Base-by-base conservation (phyloP, 768 basidiomycete species). In the Leccinum subgranulosum region DNA sequence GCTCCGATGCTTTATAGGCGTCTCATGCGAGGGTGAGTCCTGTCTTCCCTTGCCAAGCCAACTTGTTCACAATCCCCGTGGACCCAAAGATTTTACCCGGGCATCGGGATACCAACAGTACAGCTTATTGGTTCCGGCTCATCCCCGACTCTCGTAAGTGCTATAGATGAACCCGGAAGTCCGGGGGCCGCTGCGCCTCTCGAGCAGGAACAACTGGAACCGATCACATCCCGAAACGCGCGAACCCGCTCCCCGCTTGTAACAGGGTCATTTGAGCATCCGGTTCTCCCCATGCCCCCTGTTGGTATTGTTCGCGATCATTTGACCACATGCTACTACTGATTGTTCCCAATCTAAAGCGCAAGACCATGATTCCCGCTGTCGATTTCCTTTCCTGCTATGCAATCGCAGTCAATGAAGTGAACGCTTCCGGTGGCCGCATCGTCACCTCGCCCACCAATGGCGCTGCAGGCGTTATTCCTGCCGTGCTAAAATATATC, bases 401-500 rank as follows among this genome's bases (percentile, higher is more conserved):
- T 72, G 95, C 94, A 3, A 95, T 94, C 54, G 92, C 92, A 17
- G 93, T 94, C 12, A 96, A 96, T 66, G 95, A 97, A 70, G 94
- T 96, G 12, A 97, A 96, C 66, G 94, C 94, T 4, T 81, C 84
- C 29, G 94, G 95, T 0, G 95, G 95, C 0, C 81, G 95, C 31
- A 96, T 98, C 53, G 95, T 98, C 48, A 98, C 95, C 2, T 90
- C 91, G 6, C 95, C 92, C 3, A 95, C 94, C 6, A 94, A 94
- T 67, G 95, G 95, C 46, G 93, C 94, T 0, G 89, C 90, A 10
- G 96, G 95, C 7, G 90, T 98, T 46, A 96, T 98, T 53, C 96
- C 95, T 21, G 88, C 88, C 9, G 91, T 93, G 21, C 75, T 96
- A 58, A 98, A 97, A 71, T 94, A 94, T 65, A 86, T 94, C 51